phyloP scores from a whole-genome alignment of 371 early-diverging fungal species.

The Homolaphlyctis polyrhiza region DNA sequence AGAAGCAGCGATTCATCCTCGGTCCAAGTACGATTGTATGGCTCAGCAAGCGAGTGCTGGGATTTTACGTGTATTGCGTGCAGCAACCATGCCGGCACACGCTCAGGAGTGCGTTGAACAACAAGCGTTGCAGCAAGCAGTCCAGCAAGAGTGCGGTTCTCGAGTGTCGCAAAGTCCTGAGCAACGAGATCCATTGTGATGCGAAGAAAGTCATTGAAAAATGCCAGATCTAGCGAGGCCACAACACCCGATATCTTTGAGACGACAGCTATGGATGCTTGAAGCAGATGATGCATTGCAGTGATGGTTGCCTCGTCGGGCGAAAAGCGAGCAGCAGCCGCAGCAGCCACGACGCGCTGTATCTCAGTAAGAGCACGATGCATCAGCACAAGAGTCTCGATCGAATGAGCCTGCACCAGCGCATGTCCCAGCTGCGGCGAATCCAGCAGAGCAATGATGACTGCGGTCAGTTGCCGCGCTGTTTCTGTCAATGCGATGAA shows the following conservation, averaged over 20 bases:
- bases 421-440: not conserved
- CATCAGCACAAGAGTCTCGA: not conserved
- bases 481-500: no score
- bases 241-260: not conserved
- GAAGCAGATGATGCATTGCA: not conserved
- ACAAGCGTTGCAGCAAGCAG: slow-evolving; percentile 1
- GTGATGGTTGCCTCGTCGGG: not conserved
- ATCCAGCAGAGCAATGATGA: not conserved
- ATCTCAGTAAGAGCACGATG: not conserved
- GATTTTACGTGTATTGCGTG: not conserved
- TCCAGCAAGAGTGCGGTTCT: slow-evolving; percentile 4
- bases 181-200: not conserved
- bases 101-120: not conserved
- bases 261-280: not conserved
- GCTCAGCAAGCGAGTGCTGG: not conserved
- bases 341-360: not conserved
- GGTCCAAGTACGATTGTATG: not conserved
- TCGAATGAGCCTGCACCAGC: not conserved
- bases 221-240: not conserved
- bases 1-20: not conserved
- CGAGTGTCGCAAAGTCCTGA: not conserved
- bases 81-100: not conserved
- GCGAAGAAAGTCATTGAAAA: not conserved
- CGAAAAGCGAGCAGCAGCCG: not conserved
- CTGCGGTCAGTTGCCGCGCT: not conserved